phyloP scores from a whole-genome alignment of 2,329 filamentous ascomycete species.

The Hypoxylon sp. region DNA sequence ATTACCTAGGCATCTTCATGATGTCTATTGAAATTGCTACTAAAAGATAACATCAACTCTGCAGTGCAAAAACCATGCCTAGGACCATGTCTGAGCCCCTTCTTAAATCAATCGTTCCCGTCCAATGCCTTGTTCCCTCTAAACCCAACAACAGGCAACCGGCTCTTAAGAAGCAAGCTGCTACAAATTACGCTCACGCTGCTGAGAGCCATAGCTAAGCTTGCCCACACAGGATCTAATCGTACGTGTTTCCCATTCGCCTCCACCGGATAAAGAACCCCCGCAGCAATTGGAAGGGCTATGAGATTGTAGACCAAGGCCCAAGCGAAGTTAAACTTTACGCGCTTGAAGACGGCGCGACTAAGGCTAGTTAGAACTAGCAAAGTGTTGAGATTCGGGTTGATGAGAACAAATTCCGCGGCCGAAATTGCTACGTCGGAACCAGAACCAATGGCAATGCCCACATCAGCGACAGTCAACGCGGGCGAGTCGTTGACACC shows the following conservation, averaged over 20 bases:
- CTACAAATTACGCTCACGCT: constrained; percentile 88
- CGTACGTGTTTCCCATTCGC: constrained; percentile 66
- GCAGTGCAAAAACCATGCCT: neutral
- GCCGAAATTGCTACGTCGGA: constrained; percentile 20
- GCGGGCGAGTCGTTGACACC: constrained; percentile 23
- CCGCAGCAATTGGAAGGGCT: constrained; percentile 82
- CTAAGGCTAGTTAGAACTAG: constrained; percentile 62
- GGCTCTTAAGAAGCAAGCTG: constrained; percentile 29
- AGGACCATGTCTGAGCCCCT: neutral
- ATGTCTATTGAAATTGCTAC: neutral
- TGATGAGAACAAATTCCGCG: constrained; percentile 19
- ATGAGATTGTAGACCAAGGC: constrained; percentile 83
- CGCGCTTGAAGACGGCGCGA: constrained; percentile 76
- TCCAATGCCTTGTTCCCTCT: constrained; percentile 1
- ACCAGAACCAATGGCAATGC: constrained; percentile 26
- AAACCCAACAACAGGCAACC: constrained; percentile 11
- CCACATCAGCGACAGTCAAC: constrained; percentile 20
- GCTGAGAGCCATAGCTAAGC: constrained; percentile 88
- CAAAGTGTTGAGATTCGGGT: constrained; percentile 18
- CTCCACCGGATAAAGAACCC: constrained; percentile 53
- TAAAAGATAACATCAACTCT: neutral
- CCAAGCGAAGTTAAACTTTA: constrained; percentile 87
- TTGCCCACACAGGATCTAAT: constrained; percentile 84
- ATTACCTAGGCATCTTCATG: no score
- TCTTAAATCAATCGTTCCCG: neutral